These are phyloP conservation scores for Pythium volutum DNA, from an alignment of 352 stramenopile genomes.

Conservation along the genomic window DNA sequence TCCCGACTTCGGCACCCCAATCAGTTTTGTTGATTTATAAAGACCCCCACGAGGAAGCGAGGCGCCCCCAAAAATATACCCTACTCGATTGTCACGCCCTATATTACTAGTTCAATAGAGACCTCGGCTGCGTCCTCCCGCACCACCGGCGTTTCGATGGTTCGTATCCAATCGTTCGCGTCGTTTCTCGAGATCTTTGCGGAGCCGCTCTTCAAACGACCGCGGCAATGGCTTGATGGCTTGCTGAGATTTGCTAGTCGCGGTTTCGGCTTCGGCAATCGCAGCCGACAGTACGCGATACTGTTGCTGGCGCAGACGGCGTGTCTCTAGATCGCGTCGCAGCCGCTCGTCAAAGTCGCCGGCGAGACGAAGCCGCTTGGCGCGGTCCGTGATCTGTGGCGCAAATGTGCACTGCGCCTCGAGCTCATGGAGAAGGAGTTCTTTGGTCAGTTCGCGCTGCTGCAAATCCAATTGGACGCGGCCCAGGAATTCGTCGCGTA, in stretches of 20 bases:
- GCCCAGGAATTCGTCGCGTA: conserved; percentile 61
- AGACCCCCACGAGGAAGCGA: neutral
- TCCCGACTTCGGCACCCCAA: neutral
- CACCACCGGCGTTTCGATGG: neutral
- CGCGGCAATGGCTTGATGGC: neutral
- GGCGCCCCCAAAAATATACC: neutral
- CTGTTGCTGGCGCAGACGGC: conserved; percentile 37
- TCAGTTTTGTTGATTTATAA: conserved; percentile 21
- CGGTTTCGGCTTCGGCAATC: conserved; percentile 16
- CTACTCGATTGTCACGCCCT: neutral
- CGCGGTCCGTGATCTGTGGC: conserved; percentile 40
- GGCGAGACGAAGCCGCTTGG: conserved; percentile 38
- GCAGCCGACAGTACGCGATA: conserved; percentile 18
- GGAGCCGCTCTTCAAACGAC: conserved; percentile 47
- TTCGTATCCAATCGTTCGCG: conserved; percentile 16
- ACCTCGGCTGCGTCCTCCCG: conserved; percentile 2
- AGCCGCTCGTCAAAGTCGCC: conserved; percentile 56
- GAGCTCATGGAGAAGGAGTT: conserved; percentile 48
- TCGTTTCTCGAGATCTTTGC: conserved; percentile 44
- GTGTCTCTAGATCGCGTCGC: conserved; percentile 48
- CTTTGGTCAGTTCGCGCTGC: conserved; percentile 47
- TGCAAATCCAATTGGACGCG: conserved; percentile 60
- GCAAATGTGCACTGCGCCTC: conserved; percentile 55
- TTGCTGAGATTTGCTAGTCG: neutral
- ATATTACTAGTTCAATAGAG: conserved; percentile 7